These are phyloP conservation scores for Thelonectria discophora DNA, from an alignment of 2,329 filamentous ascomycete genomes.

Conservation along the genomic window DNA sequence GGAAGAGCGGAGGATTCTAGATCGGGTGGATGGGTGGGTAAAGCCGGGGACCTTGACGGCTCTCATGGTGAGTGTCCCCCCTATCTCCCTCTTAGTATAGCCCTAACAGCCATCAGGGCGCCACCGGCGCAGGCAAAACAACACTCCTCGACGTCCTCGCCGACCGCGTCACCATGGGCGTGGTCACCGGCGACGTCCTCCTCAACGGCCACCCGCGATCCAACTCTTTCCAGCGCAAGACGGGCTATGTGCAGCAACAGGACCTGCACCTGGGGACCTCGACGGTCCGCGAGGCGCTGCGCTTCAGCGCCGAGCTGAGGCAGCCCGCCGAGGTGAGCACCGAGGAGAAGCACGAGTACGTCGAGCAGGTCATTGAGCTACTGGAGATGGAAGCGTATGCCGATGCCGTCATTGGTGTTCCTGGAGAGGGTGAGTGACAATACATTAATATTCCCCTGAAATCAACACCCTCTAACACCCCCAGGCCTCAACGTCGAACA, in stretches of 20 bases:
- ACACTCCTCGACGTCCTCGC: slow-evolving; percentile 55
- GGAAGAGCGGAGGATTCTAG: slow-evolving; percentile 69
- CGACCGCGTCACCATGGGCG: slow-evolving; percentile 65
- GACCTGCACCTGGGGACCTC: slow-evolving; percentile 62
- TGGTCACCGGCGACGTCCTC: slow-evolving; percentile 73
- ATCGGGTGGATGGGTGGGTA: slow-evolving; percentile 78
- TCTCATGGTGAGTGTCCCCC: slow-evolving; percentile 64
- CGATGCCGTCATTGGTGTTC: slow-evolving; percentile 70
- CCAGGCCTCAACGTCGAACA: slow-evolving; percentile 67
- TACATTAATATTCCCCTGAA: too few species aligned
- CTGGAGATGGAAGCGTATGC: slow-evolving; percentile 73
- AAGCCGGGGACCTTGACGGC: slow-evolving; percentile 78
- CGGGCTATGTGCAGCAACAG: slow-evolving; percentile 74
- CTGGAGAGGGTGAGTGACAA: slow-evolving; percentile 58
- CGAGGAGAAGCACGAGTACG: slow-evolving; percentile 67
- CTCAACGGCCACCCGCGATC: slow-evolving; percentile 68
- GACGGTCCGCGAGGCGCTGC: slow-evolving; percentile 63
- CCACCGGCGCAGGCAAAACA: slow-evolving; percentile 59
- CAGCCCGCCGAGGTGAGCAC: slow-evolving; percentile 63
- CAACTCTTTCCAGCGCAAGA: slow-evolving; percentile 69
- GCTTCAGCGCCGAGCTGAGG: slow-evolving; percentile 64
- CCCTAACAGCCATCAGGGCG: slow-evolving; percentile 52
- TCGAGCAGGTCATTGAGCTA: slow-evolving; percentile 72
- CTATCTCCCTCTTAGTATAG: too few species aligned
- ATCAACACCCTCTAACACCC: neutral